A percentile compares a stretch with the other conserved stretches of the same genome.
Evolutionary conservation across 352 stramenopile genomes (phyloP).

Genomic region (Phytophthora capsici): DNA sequence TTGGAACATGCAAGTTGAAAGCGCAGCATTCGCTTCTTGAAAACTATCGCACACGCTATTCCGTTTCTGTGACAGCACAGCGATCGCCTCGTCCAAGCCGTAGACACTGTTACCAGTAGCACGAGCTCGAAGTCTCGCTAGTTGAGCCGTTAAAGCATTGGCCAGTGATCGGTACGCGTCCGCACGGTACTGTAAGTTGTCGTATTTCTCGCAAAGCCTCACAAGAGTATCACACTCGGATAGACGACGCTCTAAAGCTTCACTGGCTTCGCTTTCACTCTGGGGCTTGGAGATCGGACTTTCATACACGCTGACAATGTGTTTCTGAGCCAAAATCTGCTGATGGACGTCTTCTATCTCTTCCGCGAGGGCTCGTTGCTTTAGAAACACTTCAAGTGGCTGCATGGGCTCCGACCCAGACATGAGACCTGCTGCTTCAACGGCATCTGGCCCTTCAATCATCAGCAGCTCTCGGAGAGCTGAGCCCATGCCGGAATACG

Average conservation of each 20-base stretch:
- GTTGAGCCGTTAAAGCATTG: constrained; percentile 62
- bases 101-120: constrained; percentile 22
- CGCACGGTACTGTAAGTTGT: constrained; percentile 39
- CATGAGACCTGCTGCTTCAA: constrained; percentile 16
- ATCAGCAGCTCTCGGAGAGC: constrained; percentile 45
- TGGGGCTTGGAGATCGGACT: constrained; percentile 30
- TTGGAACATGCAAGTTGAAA: constrained; percentile 38
- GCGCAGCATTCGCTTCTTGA: constrained; percentile 30
- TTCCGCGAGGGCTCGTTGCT: constrained; percentile 51
- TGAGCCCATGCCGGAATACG: constrained; percentile 50
- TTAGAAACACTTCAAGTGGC: constrained; percentile 50
- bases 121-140: constrained; percentile 43
- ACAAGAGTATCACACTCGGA: constrained; percentile 60
- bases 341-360: constrained; percentile 48
- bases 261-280: constrained; percentile 17
- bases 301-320: constrained; percentile 64
- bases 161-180: constrained; percentile 61
- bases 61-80: constrained; percentile 52
- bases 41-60: constrained; percentile 49
- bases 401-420: constrained; percentile 10
- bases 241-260: constrained; percentile 43
- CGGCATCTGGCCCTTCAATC: constrained; percentile 16
- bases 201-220: constrained; percentile 48
- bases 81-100: constrained; percentile 56
- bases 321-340: constrained; percentile 52